A percentile compares a stretch with the other conserved stretches of the same genome.
phyloP scores from a whole-genome alignment of 1,139 yeast genomes.

The Debaryomyces sp. region DNA sequence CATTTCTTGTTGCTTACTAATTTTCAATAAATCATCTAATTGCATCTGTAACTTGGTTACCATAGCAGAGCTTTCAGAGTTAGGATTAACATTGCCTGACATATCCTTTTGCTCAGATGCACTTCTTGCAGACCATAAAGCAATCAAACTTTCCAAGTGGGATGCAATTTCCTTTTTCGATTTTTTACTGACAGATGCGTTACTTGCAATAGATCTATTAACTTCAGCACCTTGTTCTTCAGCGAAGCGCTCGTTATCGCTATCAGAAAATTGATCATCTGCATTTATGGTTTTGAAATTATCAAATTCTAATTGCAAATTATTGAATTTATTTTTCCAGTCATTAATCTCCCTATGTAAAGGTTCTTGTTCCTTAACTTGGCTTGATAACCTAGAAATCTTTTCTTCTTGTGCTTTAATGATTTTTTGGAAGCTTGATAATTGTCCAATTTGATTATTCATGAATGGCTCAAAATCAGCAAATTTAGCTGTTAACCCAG shows the following conservation, averaged over 20 bases:
- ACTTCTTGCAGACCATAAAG: slow-evolving; percentile 32
- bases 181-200: slow-evolving; percentile 22
- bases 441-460: slow-evolving; percentile 56
- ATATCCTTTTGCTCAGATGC: slow-evolving; percentile 17
- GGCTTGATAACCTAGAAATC: slow-evolving; percentile 42
- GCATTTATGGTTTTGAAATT: slow-evolving; percentile 42
- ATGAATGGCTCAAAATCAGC: slow-evolving; percentile 56
- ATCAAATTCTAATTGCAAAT: slow-evolving; percentile 48
- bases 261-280: slow-evolving; percentile 35
- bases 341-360: slow-evolving; percentile 51
- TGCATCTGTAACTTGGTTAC: slow-evolving; percentile 49
- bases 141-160: slow-evolving; percentile 43
- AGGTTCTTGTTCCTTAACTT: slow-evolving; percentile 47
- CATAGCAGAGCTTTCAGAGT: slow-evolving; percentile 26
- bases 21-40: slow-evolving; percentile 46
- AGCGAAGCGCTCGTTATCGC: neutral
- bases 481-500: slow-evolving; percentile 40
- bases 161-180: slow-evolving; percentile 40
- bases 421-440: slow-evolving; percentile 55
- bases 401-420: slow-evolving; percentile 56
- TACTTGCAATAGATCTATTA: slow-evolving; percentile 31
- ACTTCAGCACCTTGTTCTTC: slow-evolving; percentile 21
- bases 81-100: slow-evolving; percentile 11
- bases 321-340: slow-evolving; percentile 48
- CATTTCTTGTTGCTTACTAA: slow-evolving; percentile 42